Conservation (phyloP, 768 basidiomycete genomes). For the Myochromella boudieri region DNA sequence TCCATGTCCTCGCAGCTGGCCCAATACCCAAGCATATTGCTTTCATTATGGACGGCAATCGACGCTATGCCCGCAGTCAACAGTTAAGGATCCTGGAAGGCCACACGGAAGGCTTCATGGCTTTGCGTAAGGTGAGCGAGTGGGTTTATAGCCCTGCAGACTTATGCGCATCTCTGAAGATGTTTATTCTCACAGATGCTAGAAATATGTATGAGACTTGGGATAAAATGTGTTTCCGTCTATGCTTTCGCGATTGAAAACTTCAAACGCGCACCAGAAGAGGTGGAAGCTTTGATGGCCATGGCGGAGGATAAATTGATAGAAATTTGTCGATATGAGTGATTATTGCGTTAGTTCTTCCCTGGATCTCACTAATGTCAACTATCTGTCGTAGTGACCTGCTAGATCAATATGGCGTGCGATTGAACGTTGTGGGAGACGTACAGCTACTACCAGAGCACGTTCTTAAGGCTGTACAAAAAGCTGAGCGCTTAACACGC, state of each 20-base stretch:
- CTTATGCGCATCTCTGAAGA: no score
- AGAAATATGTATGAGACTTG: constrained; percentile 80
- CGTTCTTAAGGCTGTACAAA: constrained; percentile 65
- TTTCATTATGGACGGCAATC: constrained; percentile 97
- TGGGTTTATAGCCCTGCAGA: neutral
- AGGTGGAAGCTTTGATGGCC: constrained; percentile 88
- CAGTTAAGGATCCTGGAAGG: constrained; percentile 72
- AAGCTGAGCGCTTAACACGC: constrained; percentile 77
- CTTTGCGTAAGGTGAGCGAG: constrained; percentile 71
- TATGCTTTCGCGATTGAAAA: constrained; percentile 99
- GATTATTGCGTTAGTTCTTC: constrained; percentile 25
- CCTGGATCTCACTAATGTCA: neutral
- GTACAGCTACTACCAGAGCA: constrained; percentile 72
- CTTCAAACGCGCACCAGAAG: constrained; percentile 83
- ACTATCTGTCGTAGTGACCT: constrained; percentile 57
- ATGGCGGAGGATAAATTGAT: constrained; percentile 74
- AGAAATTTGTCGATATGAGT: constrained; percentile 85
- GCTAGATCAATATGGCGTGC: constrained; percentile 78
- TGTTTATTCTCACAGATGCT: constrained; percentile 58
- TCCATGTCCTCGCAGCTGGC: constrained; percentile 64
- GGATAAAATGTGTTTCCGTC: constrained; percentile 83
- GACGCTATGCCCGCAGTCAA: constrained; percentile 78
- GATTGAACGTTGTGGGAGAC: constrained; percentile 80
- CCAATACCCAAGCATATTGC: constrained; percentile 90
- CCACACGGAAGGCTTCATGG: constrained; percentile 81